Evolutionary conservation across 2,329 filamentous ascomycete genomes (phyloP).

Genomic region (Dactylellina drechsleri): DNA sequence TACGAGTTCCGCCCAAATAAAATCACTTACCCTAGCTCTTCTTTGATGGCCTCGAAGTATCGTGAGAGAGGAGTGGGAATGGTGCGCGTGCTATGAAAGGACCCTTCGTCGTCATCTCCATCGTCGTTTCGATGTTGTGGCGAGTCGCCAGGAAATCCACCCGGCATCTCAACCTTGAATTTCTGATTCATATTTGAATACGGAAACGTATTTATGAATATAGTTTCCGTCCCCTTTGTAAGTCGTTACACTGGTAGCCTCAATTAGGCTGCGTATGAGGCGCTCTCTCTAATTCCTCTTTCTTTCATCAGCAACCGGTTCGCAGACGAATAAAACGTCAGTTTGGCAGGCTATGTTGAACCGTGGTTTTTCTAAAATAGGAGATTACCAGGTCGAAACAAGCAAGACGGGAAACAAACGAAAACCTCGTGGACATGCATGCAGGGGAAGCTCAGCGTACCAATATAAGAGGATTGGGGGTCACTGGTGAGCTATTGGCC

Average conservation of each 20-base stretch:
- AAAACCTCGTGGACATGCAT: slow-evolving; percentile 12
- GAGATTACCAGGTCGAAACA: slow-evolving; percentile 1
- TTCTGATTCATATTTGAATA: slow-evolving; percentile 24
- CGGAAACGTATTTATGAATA: neutral
- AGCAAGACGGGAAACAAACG: neutral
- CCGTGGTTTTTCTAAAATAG: neutral
- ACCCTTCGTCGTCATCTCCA: slow-evolving; percentile 8
- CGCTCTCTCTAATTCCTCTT: neutral
- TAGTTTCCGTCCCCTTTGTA: neutral
- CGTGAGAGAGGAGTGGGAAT: slow-evolving; percentile 8
- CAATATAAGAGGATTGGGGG: slow-evolving; percentile 5
- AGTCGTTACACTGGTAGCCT: slow-evolving; percentile 33
- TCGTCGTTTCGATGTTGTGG: slow-evolving; percentile 3
- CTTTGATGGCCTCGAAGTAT: slow-evolving; percentile 15
- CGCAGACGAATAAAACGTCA: slow-evolving; percentile 1
- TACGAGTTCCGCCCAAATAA: neutral
- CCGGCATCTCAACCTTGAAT: slow-evolving; percentile 29
- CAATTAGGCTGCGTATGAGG: slow-evolving; percentile 15
- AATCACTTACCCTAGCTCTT: slow-evolving; percentile 31
- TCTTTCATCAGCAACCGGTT: slow-evolving; percentile 1
- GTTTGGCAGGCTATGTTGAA: neutral
- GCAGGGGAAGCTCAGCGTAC: slow-evolving; percentile 7
- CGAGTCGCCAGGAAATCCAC: slow-evolving; percentile 19
- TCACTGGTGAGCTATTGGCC: slow-evolving; percentile 25
- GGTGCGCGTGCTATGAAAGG: slow-evolving; percentile 10